phyloP scores from a whole-genome alignment of 768 basidiomycete species.

The Psilocybe cubensis region DNA sequence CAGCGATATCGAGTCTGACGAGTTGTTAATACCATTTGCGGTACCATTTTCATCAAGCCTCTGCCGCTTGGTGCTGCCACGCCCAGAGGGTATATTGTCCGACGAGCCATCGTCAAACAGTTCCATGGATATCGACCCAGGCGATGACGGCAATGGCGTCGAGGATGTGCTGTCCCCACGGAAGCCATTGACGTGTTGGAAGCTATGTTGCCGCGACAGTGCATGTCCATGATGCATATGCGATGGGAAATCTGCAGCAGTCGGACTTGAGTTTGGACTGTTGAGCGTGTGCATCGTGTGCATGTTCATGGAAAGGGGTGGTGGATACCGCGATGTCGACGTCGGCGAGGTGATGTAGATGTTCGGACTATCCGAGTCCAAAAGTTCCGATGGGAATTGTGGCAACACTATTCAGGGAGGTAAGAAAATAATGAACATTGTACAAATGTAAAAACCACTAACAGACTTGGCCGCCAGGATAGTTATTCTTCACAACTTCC shows the following conservation, averaged over 20 bases:
- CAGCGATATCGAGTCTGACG: conserved; percentile 31
- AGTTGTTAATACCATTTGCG: conserved; percentile 27
- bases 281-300: conserved; percentile 52
- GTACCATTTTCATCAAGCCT: conserved; percentile 46
- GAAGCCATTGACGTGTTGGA: conserved; percentile 48
- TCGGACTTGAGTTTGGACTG: conserved; percentile 57
- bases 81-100: conserved; percentile 29
- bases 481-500: conserved; percentile 62
- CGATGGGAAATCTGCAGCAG: conserved; percentile 48
- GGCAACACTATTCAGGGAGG: conserved; percentile 34
- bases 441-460: conserved; percentile 41
- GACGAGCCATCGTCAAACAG: conserved; percentile 43
- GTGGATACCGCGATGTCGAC: conserved; percentile 44
- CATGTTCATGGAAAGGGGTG: conserved; percentile 47
- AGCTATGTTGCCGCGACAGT: conserved; percentile 64
- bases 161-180: conserved; percentile 37
- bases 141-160: conserved; percentile 42
- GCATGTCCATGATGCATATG: conserved; percentile 35
- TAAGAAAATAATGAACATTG: neutral
- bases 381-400: conserved; percentile 52
- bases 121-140: conserved; percentile 46
- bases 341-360: conserved; percentile 76
- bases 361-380: conserved; percentile 65
- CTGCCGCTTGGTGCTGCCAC: conserved; percentile 52
- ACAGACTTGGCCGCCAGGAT: conserved; percentile 39